Conservation (phyloP, 768 basidiomycete genomes). For the Lactarius sanguifluus region DNA sequence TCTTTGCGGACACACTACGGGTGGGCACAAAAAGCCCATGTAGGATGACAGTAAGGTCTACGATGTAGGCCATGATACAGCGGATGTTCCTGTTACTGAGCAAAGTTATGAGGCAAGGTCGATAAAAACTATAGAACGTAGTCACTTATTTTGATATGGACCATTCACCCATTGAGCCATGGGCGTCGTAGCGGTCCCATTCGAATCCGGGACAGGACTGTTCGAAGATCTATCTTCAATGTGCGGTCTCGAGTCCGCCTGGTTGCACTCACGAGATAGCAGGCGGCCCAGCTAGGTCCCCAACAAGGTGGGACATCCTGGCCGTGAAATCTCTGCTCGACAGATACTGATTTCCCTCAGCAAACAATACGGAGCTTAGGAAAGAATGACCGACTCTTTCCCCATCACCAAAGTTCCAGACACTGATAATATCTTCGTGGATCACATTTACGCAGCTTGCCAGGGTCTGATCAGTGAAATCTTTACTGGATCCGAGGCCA, state of each 20-base stretch:
- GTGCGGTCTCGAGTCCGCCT: background rate
- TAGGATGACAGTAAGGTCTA: slow-evolving; percentile 14
- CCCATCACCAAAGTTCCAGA: slow-evolving; percentile 8
- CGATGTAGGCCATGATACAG: slow-evolving; percentile 20
- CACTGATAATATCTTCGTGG: slow-evolving; percentile 9
- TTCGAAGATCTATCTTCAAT: background rate
- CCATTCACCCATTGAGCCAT: background rate
- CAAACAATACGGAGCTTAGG: background rate
- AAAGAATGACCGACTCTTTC: background rate
- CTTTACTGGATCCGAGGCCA: slow-evolving; percentile 8
- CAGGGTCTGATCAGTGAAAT: background rate
- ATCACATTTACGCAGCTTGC: background rate
- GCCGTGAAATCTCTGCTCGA: background rate
- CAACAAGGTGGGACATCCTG: slow-evolving; percentile 2
- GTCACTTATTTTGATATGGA: slow-evolving; percentile 5
- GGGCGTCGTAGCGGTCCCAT: background rate
- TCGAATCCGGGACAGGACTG: background rate
- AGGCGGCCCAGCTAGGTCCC: background rate
- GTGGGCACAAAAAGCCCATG: background rate
- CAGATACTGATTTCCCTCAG: slow-evolving; percentile 15
- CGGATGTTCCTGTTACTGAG: background rate
- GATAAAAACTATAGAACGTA: background rate
- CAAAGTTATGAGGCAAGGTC: background rate
- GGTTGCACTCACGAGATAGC: background rate
- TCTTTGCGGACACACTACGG: background rate